phyloP scores from a whole-genome alignment of 805 yeast species.

The Suhomyces prunicola region DNA sequence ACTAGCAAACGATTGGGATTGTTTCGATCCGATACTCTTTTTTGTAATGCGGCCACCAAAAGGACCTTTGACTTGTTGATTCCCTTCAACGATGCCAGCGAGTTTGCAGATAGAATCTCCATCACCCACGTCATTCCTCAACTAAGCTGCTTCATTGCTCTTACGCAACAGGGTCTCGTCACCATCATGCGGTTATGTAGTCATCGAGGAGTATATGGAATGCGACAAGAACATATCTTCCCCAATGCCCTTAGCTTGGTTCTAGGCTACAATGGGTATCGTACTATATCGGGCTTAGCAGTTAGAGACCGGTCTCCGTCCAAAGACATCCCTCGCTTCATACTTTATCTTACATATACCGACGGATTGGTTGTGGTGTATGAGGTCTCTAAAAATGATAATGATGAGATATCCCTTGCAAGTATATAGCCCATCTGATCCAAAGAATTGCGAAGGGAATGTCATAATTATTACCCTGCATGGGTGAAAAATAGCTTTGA shows the following conservation, averaged over 20 bases:
- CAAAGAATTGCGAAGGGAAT: too few relatives aligned
- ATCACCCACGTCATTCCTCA: conserved; percentile 35
- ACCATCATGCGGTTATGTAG: conserved; percentile 36
- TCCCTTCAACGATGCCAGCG: conserved; percentile 35
- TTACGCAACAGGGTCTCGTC: conserved; percentile 37
- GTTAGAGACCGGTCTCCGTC: conserved; percentile 22
- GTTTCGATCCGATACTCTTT: conserved; percentile 42
- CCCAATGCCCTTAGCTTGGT: conserved; percentile 32
- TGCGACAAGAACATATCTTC: conserved; percentile 43
- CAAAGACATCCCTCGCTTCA: conserved; percentile 20
- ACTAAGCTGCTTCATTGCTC: conserved; percentile 33
- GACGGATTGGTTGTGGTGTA: conserved; percentile 29
- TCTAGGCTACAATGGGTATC: conserved; percentile 22
- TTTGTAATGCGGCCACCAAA: conserved; percentile 47
- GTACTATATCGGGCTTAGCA: conserved; percentile 34
- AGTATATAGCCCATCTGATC: background rate
- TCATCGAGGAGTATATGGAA: conserved; percentile 35
- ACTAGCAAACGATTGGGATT: conserved; percentile 45
- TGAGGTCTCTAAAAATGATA: conserved; percentile 3
- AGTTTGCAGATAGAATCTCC: conserved; percentile 33
- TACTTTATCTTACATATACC: conserved; percentile 31
- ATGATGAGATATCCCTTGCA: background rate
- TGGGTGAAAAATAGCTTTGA: too few relatives aligned
- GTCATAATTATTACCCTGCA: too few relatives aligned
- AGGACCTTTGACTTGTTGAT: conserved; percentile 37